phyloP scores from a whole-genome alignment of 768 basidiomycete species.

The Boletus reticulatus region DNA sequence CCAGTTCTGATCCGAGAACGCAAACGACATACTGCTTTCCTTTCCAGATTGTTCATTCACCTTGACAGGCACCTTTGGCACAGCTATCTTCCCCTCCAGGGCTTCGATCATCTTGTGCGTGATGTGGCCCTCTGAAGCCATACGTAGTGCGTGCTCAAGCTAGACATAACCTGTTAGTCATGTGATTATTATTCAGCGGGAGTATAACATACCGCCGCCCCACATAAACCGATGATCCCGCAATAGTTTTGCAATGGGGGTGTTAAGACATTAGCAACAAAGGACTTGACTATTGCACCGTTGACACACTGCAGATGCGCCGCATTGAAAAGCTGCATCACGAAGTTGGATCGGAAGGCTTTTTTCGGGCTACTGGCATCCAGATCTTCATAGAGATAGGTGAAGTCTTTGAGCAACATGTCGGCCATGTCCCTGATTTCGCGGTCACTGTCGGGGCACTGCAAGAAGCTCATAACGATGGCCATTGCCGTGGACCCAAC shows the following conservation, averaged over 20 bases:
- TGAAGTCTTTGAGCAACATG: neutral
- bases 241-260: neutral
- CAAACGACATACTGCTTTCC: too few relatives aligned
- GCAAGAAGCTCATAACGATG: neutral
- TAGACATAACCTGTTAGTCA: neutral
- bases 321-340: too few relatives aligned
- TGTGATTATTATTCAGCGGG: too few relatives aligned
- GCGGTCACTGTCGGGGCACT: neutral
- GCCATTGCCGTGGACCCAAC: neutral
- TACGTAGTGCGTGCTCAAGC: neutral
- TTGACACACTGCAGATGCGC: too few relatives aligned
- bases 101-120: neutral
- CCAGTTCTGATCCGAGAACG: too few relatives aligned
- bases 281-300: too few relatives aligned
- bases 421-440: neutral
- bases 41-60: too few relatives aligned
- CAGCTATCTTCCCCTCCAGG: neutral
- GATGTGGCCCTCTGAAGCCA: neutral
- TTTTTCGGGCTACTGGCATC: too few relatives aligned
- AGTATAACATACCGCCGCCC: neutral
- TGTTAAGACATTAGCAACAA: too few relatives aligned
- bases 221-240: conserved; percentile 1
- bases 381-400: too few relatives aligned
- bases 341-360: too few relatives aligned
- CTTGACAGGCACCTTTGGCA: neutral